A percentile compares a stretch with the other conserved stretches of the same genome.
Conservation (phyloP, 352 stramenopile genomes). For the Globisporangium megalacanthum region DNA sequence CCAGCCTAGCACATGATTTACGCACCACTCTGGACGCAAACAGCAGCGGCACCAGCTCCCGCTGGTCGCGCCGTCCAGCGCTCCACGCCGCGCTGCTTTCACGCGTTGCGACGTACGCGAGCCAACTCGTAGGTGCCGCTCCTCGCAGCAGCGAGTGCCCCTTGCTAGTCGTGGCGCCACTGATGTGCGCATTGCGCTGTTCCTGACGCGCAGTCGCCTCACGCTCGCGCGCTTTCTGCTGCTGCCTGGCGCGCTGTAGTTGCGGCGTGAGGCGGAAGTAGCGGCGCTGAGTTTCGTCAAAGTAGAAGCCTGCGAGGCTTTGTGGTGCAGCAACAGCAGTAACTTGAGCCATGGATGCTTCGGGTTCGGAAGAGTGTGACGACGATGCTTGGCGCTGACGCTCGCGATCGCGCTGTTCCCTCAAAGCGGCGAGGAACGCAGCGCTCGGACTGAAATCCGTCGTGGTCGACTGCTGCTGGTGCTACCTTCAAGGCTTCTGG, state of each 20-base stretch:
- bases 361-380: neutral
- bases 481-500: neutral
- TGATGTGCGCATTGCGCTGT: neutral
- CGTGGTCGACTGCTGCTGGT: neutral
- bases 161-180: neutral
- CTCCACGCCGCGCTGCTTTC: slow-evolving; percentile 33
- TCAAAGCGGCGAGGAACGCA: slow-evolving; percentile 53
- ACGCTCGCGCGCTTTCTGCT: neutral
- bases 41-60: slow-evolving; percentile 23
- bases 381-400: slow-evolving; percentile 7
- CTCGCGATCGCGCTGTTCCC: slow-evolving; percentile 41
- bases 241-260: slow-evolving; percentile 7
- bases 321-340: neutral
- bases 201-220: neutral
- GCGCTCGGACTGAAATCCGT: slow-evolving; percentile 14
- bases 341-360: neutral
- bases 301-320: slow-evolving; percentile 53
- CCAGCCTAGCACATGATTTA: neutral
- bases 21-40: slow-evolving; percentile 11
- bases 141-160: neutral
- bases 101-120: slow-evolving; percentile 23
- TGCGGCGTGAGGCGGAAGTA: slow-evolving; percentile 45
- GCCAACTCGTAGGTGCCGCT: slow-evolving; percentile 10
- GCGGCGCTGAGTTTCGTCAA: slow-evolving; percentile 36
- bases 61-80: slow-evolving; percentile 16